These are phyloP conservation scores for Globisporangium recalcitrans DNA, from an alignment of 352 stramenopile species.

Conservation along the genomic window DNA sequence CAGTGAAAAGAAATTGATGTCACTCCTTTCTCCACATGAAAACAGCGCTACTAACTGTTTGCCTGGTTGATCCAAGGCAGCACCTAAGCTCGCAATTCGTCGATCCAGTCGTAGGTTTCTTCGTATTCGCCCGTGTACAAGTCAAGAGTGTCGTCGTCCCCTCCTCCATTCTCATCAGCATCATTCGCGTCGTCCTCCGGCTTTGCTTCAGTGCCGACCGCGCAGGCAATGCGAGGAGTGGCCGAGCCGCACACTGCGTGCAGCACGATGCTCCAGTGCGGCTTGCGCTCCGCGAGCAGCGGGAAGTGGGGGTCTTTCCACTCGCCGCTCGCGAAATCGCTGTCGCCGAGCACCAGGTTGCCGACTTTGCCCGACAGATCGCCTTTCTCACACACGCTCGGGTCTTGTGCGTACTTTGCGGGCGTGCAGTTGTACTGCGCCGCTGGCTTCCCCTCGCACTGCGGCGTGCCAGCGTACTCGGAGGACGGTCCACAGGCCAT, in stretches of 20 bases:
- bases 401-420: slow-evolving; percentile 23
- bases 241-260: slow-evolving; percentile 18
- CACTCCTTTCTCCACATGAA: not conserved
- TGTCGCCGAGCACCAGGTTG: slow-evolving; percentile 18
- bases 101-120: slow-evolving; percentile 13
- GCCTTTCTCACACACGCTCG: slow-evolving; percentile 33
- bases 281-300: slow-evolving; percentile 16
- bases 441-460: slow-evolving; percentile 12
- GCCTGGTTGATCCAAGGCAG: no score
- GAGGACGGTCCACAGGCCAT: slow-evolving; percentile 36
- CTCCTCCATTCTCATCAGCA: not conserved
- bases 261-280: slow-evolving; percentile 34
- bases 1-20: not conserved
- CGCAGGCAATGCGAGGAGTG: slow-evolving; percentile 36
- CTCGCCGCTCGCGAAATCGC: slow-evolving; percentile 14
- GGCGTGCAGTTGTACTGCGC: slow-evolving; percentile 33
- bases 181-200: not conserved
- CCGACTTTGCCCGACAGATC: slow-evolving; percentile 47
- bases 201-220: slow-evolving; percentile 13
- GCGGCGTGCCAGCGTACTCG: slow-evolving; percentile 23
- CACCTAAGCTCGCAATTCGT: slow-evolving; percentile 14
- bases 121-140: slow-evolving; percentile 13
- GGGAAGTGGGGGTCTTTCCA: slow-evolving; percentile 37
- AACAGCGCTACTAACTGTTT: not conserved
- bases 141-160: not conserved